A percentile compares a stretch with the other conserved stretches of the same genome.
Evolutionary conservation across 352 stramenopile genomes (phyloP).

Genomic region (Thalassiosira delicatula): DNA sequence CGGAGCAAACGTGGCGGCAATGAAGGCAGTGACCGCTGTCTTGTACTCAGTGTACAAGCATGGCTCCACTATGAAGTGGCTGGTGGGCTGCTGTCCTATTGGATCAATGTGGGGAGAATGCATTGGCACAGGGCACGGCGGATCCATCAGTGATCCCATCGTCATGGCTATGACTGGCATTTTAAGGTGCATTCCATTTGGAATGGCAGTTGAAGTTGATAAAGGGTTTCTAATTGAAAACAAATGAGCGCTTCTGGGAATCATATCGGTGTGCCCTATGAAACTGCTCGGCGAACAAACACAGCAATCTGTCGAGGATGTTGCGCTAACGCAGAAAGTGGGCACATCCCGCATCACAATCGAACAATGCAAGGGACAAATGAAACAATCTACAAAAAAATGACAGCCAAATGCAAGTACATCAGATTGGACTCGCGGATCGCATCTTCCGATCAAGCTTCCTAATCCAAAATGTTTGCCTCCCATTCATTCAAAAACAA

Average conservation of each 20-base stretch:
- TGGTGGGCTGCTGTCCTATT: slow-evolving; percentile 36
- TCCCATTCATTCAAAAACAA: slow-evolving; percentile 37
- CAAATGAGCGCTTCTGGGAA: slow-evolving; percentile 16
- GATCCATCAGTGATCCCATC: slow-evolving; percentile 40
- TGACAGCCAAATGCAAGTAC: slow-evolving; percentile 16
- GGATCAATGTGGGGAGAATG: slow-evolving; percentile 25
- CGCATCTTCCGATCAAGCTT: slow-evolving; percentile 32
- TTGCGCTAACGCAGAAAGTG: slow-evolving; percentile 31
- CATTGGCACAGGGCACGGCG: slow-evolving; percentile 20
- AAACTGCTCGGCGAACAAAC: slow-evolving; percentile 30
- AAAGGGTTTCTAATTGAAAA: slow-evolving; percentile 43
- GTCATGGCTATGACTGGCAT: slow-evolving; percentile 25
- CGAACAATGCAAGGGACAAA: slow-evolving; percentile 38
- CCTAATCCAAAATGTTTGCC: slow-evolving; percentile 37
- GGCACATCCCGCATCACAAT: slow-evolving; percentile 41
- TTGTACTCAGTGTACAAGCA: slow-evolving; percentile 48
- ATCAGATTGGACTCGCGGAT: slow-evolving; percentile 36
- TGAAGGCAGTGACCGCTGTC: slow-evolving; percentile 46
- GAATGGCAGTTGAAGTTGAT: slow-evolving; percentile 11
- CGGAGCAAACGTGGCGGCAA: slow-evolving; percentile 31
- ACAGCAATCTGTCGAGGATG: slow-evolving; percentile 20
- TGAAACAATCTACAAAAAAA: slow-evolving; percentile 32
- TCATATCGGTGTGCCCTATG: slow-evolving; percentile 17
- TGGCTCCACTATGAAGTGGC: slow-evolving; percentile 42
- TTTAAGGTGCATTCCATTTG: slow-evolving; percentile 33